Evolutionary conservation across 805 yeast genomes (phyloP), one percentile per base, ranked within the genome.

Genomic region (Metschnikowia vanudenii): DNA sequence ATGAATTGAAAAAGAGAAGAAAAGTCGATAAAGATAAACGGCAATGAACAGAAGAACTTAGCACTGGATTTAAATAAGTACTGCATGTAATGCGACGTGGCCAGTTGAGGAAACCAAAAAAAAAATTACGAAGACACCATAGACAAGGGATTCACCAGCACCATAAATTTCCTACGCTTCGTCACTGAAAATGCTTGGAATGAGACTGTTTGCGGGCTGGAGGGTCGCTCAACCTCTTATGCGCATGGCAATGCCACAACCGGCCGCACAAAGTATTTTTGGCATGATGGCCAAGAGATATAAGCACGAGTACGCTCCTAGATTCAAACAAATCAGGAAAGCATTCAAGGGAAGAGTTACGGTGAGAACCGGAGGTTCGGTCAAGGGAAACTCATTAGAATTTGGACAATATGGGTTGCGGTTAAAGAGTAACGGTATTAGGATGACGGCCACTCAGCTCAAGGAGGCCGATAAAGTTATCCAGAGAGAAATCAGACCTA

Each of bases 341-440:
- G 87, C 88, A 40, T 90, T 88, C 68, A 94, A 94, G 65, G 99
- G 99, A 22, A 77, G 97, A 57, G 97, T 94, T 6, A 80, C 95
- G 1, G 97, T 91, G 10, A 85, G 96, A 66, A 88, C 86, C 12
- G 99, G 99, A 43, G 97, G 97, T 1, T 90, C 97, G 2, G 75
- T 79, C 44, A 90, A 88, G 64, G 99, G 99, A 26, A 85, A 92
- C 39, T 78, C 88, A 2, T 64, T 94, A 29, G 82, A 80, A 50
- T 86, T 83, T 56, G 99, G 99, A 24, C 74, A 79, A 14, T 89
- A 79, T 64, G 99, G 97, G 16, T 74, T 92, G 53, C 81, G 99
- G 57, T 77, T 94, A 48, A 86, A 86, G 63, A 76, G 90, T n/a
- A 92, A 86, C 62, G 99, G 99, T 34, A 71, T 82, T 10, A 77